Evolutionary conservation across 2,329 filamentous ascomycete species (phyloP).

Genomic region (Canariomyces notabilis): DNA sequence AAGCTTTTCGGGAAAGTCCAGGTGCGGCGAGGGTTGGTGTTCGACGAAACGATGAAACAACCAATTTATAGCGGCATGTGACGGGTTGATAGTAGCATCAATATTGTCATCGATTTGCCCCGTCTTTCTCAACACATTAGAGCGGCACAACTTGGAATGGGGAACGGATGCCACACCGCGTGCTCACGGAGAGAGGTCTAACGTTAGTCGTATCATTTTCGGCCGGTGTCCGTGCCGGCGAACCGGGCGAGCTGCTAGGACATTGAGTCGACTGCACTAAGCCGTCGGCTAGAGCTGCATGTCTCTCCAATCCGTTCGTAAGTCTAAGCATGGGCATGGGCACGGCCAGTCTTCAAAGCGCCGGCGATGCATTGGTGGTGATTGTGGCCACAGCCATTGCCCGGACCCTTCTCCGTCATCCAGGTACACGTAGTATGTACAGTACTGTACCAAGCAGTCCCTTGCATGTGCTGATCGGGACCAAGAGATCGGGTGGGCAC

Average conservation of each 20-base stretch:
- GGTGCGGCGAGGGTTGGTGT: slow-evolving; percentile 9
- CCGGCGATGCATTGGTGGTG: slow-evolving; percentile 4
- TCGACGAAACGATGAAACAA: too few relatives aligned
- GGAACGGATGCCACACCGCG: too few relatives aligned
- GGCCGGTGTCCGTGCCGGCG: slow-evolving; percentile 12
- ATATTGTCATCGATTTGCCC: slow-evolving; percentile 5
- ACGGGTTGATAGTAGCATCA: background rate
- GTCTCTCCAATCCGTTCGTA: slow-evolving; percentile 6
- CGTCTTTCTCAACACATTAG: too few relatives aligned
- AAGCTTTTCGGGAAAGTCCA: slow-evolving; percentile 18
- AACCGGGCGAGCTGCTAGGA: slow-evolving; percentile 10
- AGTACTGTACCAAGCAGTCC: background rate
- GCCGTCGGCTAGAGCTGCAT: slow-evolving; percentile 9
- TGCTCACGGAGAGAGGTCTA: background rate
- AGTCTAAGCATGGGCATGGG: slow-evolving; percentile 1
- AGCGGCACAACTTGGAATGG: too few relatives aligned
- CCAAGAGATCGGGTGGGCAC: background rate
- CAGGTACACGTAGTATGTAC: background rate
- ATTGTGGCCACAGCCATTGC: background rate
- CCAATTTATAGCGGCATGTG: too few relatives aligned
- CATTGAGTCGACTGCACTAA: slow-evolving; percentile 15
- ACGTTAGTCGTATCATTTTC: slow-evolving; percentile 1
- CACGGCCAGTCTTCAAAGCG: background rate
- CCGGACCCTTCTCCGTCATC: background rate
- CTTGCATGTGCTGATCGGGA: slow-evolving; percentile 5